Conservation (phyloP, 176 grass and related monocot species). For the sorghum (Sorghum bicolor) region DNA sequence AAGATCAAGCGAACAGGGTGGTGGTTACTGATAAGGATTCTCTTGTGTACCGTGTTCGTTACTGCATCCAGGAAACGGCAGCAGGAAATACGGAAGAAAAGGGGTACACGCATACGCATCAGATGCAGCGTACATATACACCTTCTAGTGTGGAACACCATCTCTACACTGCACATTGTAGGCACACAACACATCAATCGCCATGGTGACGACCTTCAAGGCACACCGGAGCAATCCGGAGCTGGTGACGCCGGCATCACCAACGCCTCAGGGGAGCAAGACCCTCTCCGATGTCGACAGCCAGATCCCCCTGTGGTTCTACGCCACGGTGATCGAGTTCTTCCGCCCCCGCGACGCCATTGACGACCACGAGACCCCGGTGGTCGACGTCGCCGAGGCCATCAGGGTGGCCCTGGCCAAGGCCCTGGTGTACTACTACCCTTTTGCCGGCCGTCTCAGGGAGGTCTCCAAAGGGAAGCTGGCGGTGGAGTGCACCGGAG, state of each 20-base stretch:
- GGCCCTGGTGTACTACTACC: neutral
- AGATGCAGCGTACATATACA: no score
- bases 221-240: conserved; percentile 5
- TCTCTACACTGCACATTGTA: neutral
- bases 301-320: neutral
- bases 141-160: no score
- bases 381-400: neutral
- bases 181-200: neutral
- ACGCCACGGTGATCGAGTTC: neutral
- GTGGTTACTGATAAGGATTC: no score
- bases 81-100: no score
- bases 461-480: neutral
- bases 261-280: neutral
- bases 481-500: neutral
- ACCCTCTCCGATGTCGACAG: conserved; percentile 6
- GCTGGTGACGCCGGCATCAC: neutral
- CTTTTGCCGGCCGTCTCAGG: neutral
- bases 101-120: no score
- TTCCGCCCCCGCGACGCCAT: neutral
- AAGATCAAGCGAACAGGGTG: no score
- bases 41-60: no score
- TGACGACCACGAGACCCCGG: neutral
- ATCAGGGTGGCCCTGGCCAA: neutral
- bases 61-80: no score
- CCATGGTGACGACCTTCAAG: neutral